phyloP scores from a whole-genome alignment of 2,329 filamentous ascomycete species.

The Cladosporium oxysporum region DNA sequence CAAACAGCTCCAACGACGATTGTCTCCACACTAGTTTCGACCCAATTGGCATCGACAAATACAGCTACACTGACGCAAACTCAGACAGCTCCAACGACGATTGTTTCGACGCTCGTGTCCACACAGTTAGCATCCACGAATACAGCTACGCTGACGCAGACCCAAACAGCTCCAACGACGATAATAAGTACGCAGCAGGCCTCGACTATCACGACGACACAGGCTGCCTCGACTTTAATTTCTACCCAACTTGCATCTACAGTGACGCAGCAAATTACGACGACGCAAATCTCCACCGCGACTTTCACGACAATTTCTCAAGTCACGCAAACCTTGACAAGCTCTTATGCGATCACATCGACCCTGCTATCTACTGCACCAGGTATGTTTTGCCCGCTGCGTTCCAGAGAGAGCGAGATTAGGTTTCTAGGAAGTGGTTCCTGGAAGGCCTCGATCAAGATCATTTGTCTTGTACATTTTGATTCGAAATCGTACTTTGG shows the following conservation, averaged over 20 bases:
- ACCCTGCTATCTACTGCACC: conserved; percentile 5
- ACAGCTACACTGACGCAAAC: not conserved
- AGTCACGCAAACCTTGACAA: conserved; percentile 9
- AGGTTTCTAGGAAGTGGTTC: not conserved
- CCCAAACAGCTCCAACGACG: not conserved
- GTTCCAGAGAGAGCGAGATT: not conserved
- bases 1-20: not conserved
- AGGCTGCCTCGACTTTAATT: conserved; percentile 4
- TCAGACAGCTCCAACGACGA: not conserved
- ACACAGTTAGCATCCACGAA: not conserved
- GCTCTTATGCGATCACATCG: conserved; percentile 10
- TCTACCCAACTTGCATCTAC: conserved; percentile 2
- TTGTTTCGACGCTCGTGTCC: not conserved
- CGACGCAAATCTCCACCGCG: not conserved
- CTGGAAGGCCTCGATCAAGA: not conserved
- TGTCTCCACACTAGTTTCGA: not conserved
- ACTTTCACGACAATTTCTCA: conserved; percentile 14
- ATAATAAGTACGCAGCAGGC: not conserved
- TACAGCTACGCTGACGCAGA: not conserved
- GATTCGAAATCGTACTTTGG: not conserved
- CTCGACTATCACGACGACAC: conserved; percentile 2
- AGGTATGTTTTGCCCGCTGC: not conserved
- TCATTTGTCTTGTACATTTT: not conserved
- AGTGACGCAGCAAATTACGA: conserved; percentile 3
- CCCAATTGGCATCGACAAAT: not conserved